Evolutionary conservation across 2,329 filamentous ascomycete genomes (phyloP).

Genomic region (Cordyceps tenuipes): DNA sequence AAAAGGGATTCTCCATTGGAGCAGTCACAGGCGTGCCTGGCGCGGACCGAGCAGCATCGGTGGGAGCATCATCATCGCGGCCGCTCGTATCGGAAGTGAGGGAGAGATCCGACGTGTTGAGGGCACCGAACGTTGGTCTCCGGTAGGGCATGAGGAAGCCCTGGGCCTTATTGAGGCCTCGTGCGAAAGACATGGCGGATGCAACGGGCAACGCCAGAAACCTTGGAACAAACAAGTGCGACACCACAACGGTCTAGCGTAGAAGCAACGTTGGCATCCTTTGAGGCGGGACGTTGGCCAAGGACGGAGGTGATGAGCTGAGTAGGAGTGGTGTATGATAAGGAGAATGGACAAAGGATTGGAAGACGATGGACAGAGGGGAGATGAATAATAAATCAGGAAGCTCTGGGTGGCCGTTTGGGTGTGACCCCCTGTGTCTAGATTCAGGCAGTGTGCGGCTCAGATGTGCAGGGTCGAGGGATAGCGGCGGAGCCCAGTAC

Average conservation of each 20-base stretch:
- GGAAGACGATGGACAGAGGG: not conserved
- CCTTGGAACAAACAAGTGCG: not conserved
- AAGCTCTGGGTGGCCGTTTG: not conserved
- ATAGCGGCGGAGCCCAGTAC: not conserved
- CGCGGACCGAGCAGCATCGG: conserved; percentile 21
- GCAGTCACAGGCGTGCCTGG: conserved; percentile 21
- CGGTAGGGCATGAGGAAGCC: conserved; percentile 35
- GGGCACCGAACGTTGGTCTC: conserved; percentile 35
- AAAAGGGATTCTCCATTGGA: conserved; percentile 4
- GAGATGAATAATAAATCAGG: conserved; percentile 7
- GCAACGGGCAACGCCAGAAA: conserved; percentile 22
- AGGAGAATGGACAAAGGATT: not conserved
- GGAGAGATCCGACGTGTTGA: conserved; percentile 39
- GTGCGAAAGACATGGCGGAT: conserved; percentile 36
- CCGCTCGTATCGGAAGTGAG: conserved; percentile 21
- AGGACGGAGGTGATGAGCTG: not conserved
- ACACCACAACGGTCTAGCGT: conserved; percentile 2
- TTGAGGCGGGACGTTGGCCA: not conserved
- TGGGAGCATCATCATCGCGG: conserved; percentile 23
- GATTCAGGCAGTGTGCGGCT: conserved; percentile 1
- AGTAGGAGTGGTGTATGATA: not conserved
- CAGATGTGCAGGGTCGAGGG: conserved; percentile 9
- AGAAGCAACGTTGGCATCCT: not conserved
- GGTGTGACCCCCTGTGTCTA: not conserved
- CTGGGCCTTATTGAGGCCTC: conserved; percentile 40